Percentiles rank a stretch among this genome's conserved stretches.
Conservation (phyloP, 2,329 filamentous ascomycete species). For the Fusarium longipes region DNA sequence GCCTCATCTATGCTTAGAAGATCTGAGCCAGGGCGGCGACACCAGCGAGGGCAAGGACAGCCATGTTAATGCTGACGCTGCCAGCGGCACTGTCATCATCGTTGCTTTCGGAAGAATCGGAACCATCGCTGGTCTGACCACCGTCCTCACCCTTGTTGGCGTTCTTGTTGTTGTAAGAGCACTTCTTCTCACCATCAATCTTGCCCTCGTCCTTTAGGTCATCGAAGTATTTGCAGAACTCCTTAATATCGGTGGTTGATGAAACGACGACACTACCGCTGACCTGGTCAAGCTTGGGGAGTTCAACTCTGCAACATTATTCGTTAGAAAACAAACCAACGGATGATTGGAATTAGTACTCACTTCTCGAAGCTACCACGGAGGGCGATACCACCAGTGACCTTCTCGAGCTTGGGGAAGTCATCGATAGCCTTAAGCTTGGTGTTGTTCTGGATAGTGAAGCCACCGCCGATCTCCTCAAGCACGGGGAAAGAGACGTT, state of each 20-base stretch:
- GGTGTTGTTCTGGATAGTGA: conserved; percentile 93
- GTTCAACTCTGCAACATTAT: conserved; percentile 67
- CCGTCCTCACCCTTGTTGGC: conserved; percentile 61
- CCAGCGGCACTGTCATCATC: conserved; percentile 58
- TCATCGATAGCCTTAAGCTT: conserved; percentile 71
- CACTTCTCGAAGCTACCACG: conserved; percentile 86
- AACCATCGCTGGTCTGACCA: conserved; percentile 43
- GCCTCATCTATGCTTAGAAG: conserved; percentile 57
- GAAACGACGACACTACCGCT: conserved; percentile 77
- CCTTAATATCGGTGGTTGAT: conserved; percentile 70
- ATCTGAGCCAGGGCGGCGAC: conserved; percentile 62
- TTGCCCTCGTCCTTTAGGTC: conserved; percentile 54
- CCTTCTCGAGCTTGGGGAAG: conserved; percentile 74
- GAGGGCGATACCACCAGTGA: conserved; percentile 85
- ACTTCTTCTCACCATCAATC: conserved; percentile 58
- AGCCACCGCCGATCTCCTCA: conserved; percentile 77
- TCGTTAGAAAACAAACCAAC: conserved; percentile 4
- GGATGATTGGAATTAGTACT: conserved; percentile 53
- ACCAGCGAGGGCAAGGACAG: conserved; percentile 60
- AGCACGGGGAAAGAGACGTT: conserved; percentile 83
- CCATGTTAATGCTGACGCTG: conserved; percentile 59
- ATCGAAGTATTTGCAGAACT: conserved; percentile 65
- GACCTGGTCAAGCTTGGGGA: conserved; percentile 75
- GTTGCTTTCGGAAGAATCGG: conserved; percentile 45
- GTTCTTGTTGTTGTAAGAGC: conserved; percentile 62